Percentiles rank a stretch among this genome's conserved stretches.
phyloP scores from a whole-genome alignment of 805 yeast genomes.

The Phaffomyces antillensis region DNA sequence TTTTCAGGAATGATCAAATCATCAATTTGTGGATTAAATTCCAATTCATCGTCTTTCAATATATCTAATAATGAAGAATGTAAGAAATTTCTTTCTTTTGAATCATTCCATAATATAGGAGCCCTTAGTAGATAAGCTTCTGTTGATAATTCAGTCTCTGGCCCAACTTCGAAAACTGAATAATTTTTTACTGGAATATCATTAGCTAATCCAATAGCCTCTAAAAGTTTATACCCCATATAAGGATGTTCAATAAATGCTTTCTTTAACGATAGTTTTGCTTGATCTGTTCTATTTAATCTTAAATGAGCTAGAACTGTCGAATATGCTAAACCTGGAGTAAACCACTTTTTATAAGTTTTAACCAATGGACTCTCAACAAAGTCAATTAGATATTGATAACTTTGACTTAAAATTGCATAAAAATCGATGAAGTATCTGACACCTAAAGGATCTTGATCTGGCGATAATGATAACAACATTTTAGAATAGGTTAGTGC shows the following conservation, averaged over 20 bases:
- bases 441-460: conserved; percentile 80
- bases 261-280: conserved; percentile 36
- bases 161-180: conserved; percentile 20
- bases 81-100: conserved; percentile 39
- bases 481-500: conserved; percentile 72
- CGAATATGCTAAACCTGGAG: conserved; percentile 67
- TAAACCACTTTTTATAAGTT: conserved; percentile 58
- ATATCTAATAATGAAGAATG: conserved; percentile 32
- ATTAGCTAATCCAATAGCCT: conserved; percentile 32
- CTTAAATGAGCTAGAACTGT: conserved; percentile 53
- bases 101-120: conserved; percentile 45
- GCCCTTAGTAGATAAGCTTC: conserved; percentile 59
- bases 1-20: conserved; percentile 44
- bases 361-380: conserved; percentile 48
- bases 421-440: conserved; percentile 78
- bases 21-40: conserved; percentile 10
- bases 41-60: conserved; percentile 11
- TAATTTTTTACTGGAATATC: conserved; percentile 25
- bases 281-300: conserved; percentile 34
- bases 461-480: conserved; percentile 61
- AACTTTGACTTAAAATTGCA: conserved; percentile 59
- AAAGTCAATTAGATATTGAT: conserved; percentile 52
- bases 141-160: conserved; percentile 32
- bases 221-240: conserved; percentile 44
- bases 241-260: conserved; percentile 56